Conservation (phyloP, 2,329 filamentous ascomycete genomes). For the Fusarium tjaetaba region DNA sequence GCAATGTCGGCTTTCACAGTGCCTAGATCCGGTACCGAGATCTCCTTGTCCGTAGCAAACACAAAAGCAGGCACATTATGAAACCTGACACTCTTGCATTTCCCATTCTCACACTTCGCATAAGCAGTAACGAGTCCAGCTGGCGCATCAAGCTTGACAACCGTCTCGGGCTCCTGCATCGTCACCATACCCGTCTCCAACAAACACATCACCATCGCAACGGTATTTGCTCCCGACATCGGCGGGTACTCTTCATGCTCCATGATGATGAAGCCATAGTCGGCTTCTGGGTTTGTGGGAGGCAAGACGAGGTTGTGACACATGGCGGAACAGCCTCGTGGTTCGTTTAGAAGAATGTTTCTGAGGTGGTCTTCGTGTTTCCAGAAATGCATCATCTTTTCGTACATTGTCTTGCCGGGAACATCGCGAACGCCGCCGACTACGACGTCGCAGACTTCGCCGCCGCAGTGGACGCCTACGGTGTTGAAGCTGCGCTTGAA, state of each 20-base stretch:
- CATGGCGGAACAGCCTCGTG: slow-evolving; percentile 27
- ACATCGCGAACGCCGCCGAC: slow-evolving; percentile 31
- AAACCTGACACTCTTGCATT: slow-evolving; percentile 31
- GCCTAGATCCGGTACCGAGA: slow-evolving; percentile 13
- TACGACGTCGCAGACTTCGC: slow-evolving; percentile 35
- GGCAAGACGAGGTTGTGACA: slow-evolving; percentile 29
- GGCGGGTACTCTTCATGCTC: slow-evolving; percentile 34
- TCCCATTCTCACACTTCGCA: slow-evolving; percentile 25
- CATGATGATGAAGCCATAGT: slow-evolving; percentile 38
- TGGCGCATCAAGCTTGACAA: slow-evolving; percentile 27
- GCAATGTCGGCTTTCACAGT: slow-evolving; percentile 25
- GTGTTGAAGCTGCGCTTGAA: slow-evolving; percentile 34
- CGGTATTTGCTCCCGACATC: slow-evolving; percentile 33
- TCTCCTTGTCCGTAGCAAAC: slow-evolving; percentile 21
- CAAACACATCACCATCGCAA: slow-evolving; percentile 18
- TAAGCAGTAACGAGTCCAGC: slow-evolving; percentile 28
- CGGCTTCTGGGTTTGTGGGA: slow-evolving; percentile 25
- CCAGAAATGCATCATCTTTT: slow-evolving; percentile 32
- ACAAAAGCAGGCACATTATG: slow-evolving; percentile 36
- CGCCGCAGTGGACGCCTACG: slow-evolving; percentile 30
- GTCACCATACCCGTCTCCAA: slow-evolving; percentile 32
- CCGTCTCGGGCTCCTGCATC: slow-evolving; percentile 30
- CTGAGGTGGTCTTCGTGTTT: slow-evolving; percentile 24
- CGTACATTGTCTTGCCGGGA: slow-evolving; percentile 29
- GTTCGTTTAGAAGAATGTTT: slow-evolving; percentile 30